phyloP scores from a whole-genome alignment of 441 rosid species.

The Isatis lusitanica region DNA sequence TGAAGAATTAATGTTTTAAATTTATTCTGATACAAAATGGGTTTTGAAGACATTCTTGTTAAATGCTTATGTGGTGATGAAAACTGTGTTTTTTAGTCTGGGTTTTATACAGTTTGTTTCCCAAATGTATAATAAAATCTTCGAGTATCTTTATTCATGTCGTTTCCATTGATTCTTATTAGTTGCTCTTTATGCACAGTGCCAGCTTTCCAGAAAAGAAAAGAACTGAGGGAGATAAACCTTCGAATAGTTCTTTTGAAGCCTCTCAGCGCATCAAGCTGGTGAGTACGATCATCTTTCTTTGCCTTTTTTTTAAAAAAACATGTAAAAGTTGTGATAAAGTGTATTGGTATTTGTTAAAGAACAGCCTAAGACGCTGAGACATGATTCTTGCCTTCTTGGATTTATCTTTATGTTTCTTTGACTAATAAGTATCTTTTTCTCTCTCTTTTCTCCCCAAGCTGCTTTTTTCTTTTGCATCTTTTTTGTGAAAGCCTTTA shows the following conservation, averaged over 20 bases:
- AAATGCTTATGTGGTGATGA: constrained; percentile 5
- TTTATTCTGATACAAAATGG: constrained; percentile 10
- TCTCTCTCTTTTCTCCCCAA: constrained; percentile 2
- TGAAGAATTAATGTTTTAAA: background rate
- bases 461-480: constrained; percentile 33
- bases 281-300: constrained; percentile 46
- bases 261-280: constrained; percentile 57
- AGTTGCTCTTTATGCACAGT: constrained; percentile 34
- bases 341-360: constrained; percentile 34
- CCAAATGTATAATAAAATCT: background rate
- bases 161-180: constrained; percentile 27
- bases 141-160: constrained; percentile 24
- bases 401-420: constrained; percentile 41
- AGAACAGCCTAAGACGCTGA: constrained; percentile 35
- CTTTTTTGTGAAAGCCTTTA: constrained; percentile 32
- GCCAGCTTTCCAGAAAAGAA: constrained; percentile 77
- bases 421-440: constrained; percentile 39
- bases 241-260: constrained; percentile 44
- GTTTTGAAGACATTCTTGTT: constrained; percentile 13
- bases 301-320: background rate
- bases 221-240: constrained; percentile 47
- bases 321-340: constrained; percentile 30
- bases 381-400: constrained; percentile 34
- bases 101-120: background rate
- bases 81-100: background rate